Evolutionary conservation across 345 rosid genomes (phyloP).

Genomic region (Gossypium sturtianum): DNA sequence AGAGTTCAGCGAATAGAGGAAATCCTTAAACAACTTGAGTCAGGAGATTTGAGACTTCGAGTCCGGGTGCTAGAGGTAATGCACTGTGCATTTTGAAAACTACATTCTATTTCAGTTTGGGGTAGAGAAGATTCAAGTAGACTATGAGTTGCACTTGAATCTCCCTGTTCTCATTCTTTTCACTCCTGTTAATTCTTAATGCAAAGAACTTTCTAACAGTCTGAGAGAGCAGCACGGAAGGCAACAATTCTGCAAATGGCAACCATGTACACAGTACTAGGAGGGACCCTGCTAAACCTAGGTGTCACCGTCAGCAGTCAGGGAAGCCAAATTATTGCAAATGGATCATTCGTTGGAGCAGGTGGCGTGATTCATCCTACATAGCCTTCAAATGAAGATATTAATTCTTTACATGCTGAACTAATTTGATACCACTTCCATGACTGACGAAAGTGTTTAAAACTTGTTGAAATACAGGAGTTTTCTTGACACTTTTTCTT

Average conservation of each 20-base stretch:
- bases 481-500: constrained; percentile 48
- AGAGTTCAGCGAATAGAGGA: constrained; percentile 81
- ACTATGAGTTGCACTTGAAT: neutral
- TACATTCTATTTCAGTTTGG: neutral
- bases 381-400: neutral
- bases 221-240: constrained; percentile 86
- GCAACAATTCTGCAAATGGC: constrained; percentile 91
- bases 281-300: constrained; percentile 67
- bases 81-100: constrained; percentile 12
- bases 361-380: constrained; percentile 31
- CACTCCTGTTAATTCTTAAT: neutral
- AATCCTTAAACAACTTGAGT: constrained; percentile 78
- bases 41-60: constrained; percentile 85
- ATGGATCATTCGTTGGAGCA: constrained; percentile 77
- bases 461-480: constrained; percentile 42
- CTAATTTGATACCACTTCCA: neutral
- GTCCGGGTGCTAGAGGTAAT: constrained; percentile 93
- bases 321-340: constrained; percentile 62
- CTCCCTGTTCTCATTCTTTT: neutral
- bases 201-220: constrained; percentile 35
- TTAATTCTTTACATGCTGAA: neutral
- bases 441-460: neutral
- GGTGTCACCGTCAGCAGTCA: constrained; percentile 69
- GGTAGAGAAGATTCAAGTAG: neutral
- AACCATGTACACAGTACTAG: constrained; percentile 72